Base-by-base conservation (phyloP, 2,329 filamentous ascomycete species). In the Chalara sp. region DNA sequence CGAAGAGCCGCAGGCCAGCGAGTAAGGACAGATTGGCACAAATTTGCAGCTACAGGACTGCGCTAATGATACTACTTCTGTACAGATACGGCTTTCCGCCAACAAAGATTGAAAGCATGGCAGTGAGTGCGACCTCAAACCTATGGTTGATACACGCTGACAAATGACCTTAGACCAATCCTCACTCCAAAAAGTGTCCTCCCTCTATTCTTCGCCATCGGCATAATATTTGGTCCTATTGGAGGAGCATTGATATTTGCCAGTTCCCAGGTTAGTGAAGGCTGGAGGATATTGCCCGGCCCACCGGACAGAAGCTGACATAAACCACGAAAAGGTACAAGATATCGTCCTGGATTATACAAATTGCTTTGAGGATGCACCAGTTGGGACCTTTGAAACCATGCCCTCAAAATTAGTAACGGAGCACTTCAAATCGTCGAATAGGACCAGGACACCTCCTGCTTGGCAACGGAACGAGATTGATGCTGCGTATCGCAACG, bases 61-160 rank as follows among this genome's bases (percentile, higher is more conserved):
- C 48, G 45, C 31, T 44, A 53, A 58, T 61, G 50, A 65, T 45
- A 37, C 40, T n/a, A 51, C 31, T 43, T 57, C 54, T 44, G 35
- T 47, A 50, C 65, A 95, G 89, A 97, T 73, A 97, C 92, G 53
- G 93, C 93, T 8, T 99, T 97, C 68, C 82, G 93, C 63, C 93
- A 99, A 68, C 93, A 99, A 72, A 84, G 93, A 67, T 73, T 99
- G 70, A 96, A 97, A 73, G 93, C 93, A 74, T 99, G 93, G 93
- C 93, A 99, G 86, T 95, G 76, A 71, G 89, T 59, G 51, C 49
- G 49, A 33, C 49, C 49, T 50, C 46, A 37, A 32, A 50, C 28
- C 50, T 46, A 47, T 47, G 40, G 35, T 41, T 33, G 30, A 46
- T 46, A 35, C 35, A 31, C 53, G 56, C 55, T 65, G 53, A 63